Base-by-base conservation (phyloP, 805 yeast genomes). In the Starmerella powellii region DNA sequence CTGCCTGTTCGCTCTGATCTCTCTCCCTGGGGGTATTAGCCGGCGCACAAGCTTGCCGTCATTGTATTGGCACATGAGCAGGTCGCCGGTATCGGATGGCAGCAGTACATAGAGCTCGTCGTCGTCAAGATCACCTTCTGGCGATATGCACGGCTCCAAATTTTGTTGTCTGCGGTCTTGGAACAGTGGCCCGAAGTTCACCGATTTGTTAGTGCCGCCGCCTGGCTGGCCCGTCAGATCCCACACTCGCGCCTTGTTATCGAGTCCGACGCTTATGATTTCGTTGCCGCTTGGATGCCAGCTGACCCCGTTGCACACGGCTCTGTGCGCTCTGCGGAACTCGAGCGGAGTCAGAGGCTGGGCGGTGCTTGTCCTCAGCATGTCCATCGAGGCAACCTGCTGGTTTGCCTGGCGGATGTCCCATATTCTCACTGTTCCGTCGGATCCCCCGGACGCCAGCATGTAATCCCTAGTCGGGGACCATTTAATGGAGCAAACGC, bases 381-480 rank as follows among this genome's bases (percentile, higher is more conserved):
- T 64, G 55, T 84, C 87, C 44, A 84, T 60, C 13, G 76, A 67
- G 34, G 76, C 68, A 19, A 83, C 59, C 53, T 84, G 78, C 28
- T 80, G 71, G 15, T 68, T 66, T 19, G 83, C 73, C 37, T 80
- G 63, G 36, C 97, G 63, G 10, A 85, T 71, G 57, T 87, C 97
- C 96, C 96, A 87, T 0, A 87, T 56, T 40, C 81, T 70, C 8
- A 81, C 77, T 35, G 78, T 78, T 0, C 96, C 95, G 51, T 80
- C 84, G 15, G 74, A 70, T 17, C 88, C 86, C 1, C 94, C 95
- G 3, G 85, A 70, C 0, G 87, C 86, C 2, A 87, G 63, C 3
- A 80, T 47, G 52, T 79, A 62, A 0, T 74, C 61, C 47, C 72
- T 63, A 6, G 63, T 62, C 0, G 94, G 94, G 35, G 81, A 79